A percentile compares a stretch with the other conserved stretches of the same genome.
These are phyloP conservation scores for Fraxinus angustifolia DNA, from an alignment of 305 asterid species.

Conservation along the genomic window DNA sequence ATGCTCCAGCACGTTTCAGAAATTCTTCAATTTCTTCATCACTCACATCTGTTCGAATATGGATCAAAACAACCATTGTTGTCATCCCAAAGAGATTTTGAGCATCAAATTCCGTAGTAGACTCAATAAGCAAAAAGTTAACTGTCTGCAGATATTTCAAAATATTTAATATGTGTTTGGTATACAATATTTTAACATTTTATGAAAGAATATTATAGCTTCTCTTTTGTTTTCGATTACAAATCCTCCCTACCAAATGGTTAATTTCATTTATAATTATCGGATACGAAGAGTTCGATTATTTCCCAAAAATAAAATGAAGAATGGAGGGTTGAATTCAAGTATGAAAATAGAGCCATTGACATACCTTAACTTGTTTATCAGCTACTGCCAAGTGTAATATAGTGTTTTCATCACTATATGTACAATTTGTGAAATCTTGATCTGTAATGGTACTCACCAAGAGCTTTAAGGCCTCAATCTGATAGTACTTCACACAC, in stretches of 20 bases:
- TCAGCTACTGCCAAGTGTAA: no score
- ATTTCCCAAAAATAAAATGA: no score
- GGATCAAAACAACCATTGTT: conserved; percentile 8
- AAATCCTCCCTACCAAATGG: background rate
- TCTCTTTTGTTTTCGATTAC: background rate
- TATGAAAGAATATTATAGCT: background rate
- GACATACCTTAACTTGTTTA: no score
- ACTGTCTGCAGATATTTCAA: background rate
- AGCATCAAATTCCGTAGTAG: conserved; percentile 13
- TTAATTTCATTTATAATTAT: no score
- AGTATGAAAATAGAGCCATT: no score
- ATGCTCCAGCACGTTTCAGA: background rate
- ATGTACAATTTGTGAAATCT: no score
- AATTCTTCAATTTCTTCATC: conserved; percentile 13
- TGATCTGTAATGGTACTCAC: no score
- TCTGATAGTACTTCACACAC: no score
- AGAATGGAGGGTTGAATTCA: no score
- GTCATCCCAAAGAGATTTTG: conserved; percentile 15
- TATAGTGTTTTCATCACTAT: no score
- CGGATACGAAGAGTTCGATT: no score
- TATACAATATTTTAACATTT: background rate
- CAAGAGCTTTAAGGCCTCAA: no score
- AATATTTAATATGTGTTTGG: background rate
- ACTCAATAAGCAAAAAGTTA: background rate
- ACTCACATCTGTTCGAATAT: conserved; percentile 16